Percentiles rank a stretch among this genome's conserved stretches.
Conservation (phyloP, 495 filamentous ascomycete genomes). For the Hypoxylon fuscum region DNA sequence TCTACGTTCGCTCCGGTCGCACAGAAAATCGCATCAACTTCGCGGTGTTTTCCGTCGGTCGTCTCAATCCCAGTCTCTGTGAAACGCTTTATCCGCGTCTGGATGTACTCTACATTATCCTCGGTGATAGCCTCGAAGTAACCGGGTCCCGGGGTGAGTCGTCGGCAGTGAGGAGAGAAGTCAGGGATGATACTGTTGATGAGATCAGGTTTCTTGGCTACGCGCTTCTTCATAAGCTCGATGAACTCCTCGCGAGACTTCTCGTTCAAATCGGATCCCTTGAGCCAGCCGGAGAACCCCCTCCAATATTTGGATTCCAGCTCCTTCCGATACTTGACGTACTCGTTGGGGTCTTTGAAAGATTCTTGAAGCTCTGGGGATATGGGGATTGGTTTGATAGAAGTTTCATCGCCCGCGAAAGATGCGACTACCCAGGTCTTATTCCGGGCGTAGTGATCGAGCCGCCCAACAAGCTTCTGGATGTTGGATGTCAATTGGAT, state of each 20-base stretch:
- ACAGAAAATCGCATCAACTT: constrained; percentile 71
- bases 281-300: constrained; percentile 64
- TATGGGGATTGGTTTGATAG: constrained; percentile 59
- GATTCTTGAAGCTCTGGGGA: constrained; percentile 55
- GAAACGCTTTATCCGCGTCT: constrained; percentile 64
- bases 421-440: constrained; percentile 73
- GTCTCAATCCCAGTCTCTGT: constrained; percentile 66
- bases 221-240: constrained; percentile 58
- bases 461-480: constrained; percentile 59
- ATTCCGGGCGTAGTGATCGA: constrained; percentile 73
- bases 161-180: constrained; percentile 73
- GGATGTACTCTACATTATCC: constrained; percentile 69
- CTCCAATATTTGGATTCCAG: constrained; percentile 67
- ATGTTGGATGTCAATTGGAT: constrained; percentile 69
- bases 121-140: constrained; percentile 75
- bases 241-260: constrained; percentile 60
- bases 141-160: constrained; percentile 74
- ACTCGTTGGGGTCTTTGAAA: constrained; percentile 54
- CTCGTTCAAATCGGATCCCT: constrained; percentile 61
- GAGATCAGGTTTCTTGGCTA: constrained; percentile 64
- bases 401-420: constrained; percentile 53
- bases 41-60: constrained; percentile 57
- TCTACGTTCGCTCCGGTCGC: constrained; percentile 72
- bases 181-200: constrained; percentile 66
- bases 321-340: constrained; percentile 54